Percentiles rank a stretch among this genome's conserved stretches.
phyloP scores from a whole-genome alignment of 1,284 basidiomycete species.

The Xanthoconium separans region DNA sequence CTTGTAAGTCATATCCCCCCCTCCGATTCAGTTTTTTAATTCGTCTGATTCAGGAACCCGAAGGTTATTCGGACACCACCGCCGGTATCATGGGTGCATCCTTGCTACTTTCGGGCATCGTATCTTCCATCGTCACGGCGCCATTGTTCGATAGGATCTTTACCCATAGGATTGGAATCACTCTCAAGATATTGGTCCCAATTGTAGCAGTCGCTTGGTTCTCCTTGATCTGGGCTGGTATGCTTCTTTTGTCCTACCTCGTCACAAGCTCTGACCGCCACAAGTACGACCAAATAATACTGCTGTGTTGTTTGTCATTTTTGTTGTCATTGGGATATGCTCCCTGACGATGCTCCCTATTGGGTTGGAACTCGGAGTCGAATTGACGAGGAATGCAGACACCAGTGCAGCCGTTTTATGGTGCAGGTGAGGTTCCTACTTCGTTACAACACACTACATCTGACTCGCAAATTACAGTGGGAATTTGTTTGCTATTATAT shows the following conservation, averaged over 20 bases:
- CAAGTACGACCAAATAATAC: slow-evolving; percentile 53
- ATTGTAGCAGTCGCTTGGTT: slow-evolving; percentile 63
- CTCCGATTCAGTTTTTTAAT: no score
- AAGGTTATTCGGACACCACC: slow-evolving; percentile 62
- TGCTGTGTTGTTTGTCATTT: slow-evolving; percentile 60
- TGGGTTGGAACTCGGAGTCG: slow-evolving; percentile 69
- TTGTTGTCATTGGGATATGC: slow-evolving; percentile 63
- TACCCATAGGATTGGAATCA: slow-evolving; percentile 63
- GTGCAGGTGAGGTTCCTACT: slow-evolving; percentile 50
- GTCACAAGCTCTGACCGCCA: background rate
- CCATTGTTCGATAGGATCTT: slow-evolving; percentile 78
- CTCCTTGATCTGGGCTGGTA: slow-evolving; percentile 75
- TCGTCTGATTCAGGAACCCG: slow-evolving; percentile 51
- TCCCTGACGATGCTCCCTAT: slow-evolving; percentile 72
- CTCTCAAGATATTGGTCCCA: slow-evolving; percentile 60
- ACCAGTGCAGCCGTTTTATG: slow-evolving; percentile 72
- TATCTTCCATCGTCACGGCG: slow-evolving; percentile 61
- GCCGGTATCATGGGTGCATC: slow-evolving; percentile 70
- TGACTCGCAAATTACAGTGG: slow-evolving; percentile 41
- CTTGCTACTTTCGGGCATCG: slow-evolving; percentile 66
- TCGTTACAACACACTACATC: background rate
- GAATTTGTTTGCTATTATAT: slow-evolving; percentile 63
- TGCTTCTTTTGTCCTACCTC: slow-evolving; percentile 18
- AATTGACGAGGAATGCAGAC: slow-evolving; percentile 75
- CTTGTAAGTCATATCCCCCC: no score